Base-by-base conservation (phyloP, 106 monocot species). In the Platanthera zijinensis region DNA sequence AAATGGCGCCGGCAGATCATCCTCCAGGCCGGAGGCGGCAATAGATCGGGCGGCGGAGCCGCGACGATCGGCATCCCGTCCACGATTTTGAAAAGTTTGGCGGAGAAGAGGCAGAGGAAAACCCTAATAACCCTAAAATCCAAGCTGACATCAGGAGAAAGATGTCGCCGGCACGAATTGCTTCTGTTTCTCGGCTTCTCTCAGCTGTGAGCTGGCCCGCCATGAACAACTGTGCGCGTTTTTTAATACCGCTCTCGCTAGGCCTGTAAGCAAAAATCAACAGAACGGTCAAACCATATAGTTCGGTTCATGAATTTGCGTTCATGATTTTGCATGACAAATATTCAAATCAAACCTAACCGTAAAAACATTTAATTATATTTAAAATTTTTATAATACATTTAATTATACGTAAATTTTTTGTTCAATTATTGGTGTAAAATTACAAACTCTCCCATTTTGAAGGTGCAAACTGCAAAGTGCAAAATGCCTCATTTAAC, bases 61-160 rank as follows among this genome's bases (percentile, higher is more conserved):
- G 53, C 78, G 14, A 48, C 19, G 18, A 51, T 68, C 54, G 78
- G 52, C 78, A 78, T 78, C 11, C n/a, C 25, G 49, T 52, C 10
- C 51, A 18, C 18, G 45, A 51, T 72, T 72, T 19, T 46, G 51
- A 17, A 45, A 32, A 68, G 68, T 8, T 11, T 11, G 17, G 5
- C 15, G 12, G 3, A 51, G 14, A 30, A 51, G 0, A 19, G 51
- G 17, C 39, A 68, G 75, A 51, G 13, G 39, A 52, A 74, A 21
- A 52, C 54, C 75, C 56, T 56, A 75, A 39, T 39, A 39, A 75
- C 56, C 32, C 53, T 54, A 53, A 57, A 53, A 57, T 75, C 57
- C 39, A 39, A 57, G 75, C 57, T 10, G 72, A 10, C 50, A 21
- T 70, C 70, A 70, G 25, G 14, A 70, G 6, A 18, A 70, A 46